Conservation (phyloP, 2,329 filamentous ascomycete species). For the Diplodia seriata region DNA sequence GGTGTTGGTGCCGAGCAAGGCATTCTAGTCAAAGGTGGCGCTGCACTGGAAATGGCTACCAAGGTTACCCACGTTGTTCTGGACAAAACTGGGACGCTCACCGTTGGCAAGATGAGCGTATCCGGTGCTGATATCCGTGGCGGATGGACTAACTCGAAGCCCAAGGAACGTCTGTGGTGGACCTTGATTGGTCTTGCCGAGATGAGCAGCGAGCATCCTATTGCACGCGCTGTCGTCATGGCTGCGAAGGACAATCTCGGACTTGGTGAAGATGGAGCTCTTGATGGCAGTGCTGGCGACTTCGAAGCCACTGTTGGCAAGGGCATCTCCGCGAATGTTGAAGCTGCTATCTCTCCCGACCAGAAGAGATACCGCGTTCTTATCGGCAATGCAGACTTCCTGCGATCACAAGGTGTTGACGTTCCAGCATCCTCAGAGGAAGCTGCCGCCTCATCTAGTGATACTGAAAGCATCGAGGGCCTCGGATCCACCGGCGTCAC, state of each 20-base stretch:
- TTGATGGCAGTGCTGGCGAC: slow-evolving; percentile 84
- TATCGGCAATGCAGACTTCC: slow-evolving; percentile 80
- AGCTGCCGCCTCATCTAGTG: slow-evolving; percentile 35
- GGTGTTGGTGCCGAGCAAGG: slow-evolving; percentile 94
- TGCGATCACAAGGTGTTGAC: slow-evolving; percentile 72
- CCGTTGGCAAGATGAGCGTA: slow-evolving; percentile 93
- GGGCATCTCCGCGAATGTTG: slow-evolving; percentile 81
- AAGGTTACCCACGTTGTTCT: slow-evolving; percentile 89
- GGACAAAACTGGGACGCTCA: slow-evolving; percentile 96
- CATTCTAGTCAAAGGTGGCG: slow-evolving; percentile 97
- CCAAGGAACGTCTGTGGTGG: slow-evolving; percentile 86
- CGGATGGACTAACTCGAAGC: slow-evolving; percentile 72
- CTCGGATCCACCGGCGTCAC: slow-evolving; percentile 73
- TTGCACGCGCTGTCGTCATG: slow-evolving; percentile 83
- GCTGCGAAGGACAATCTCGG: slow-evolving; percentile 79
- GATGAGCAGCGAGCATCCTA: slow-evolving; percentile 93
- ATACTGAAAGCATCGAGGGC: slow-evolving; percentile 39
- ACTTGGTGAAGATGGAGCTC: slow-evolving; percentile 71
- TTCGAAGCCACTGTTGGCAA: slow-evolving; percentile 85
- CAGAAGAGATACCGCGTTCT: slow-evolving; percentile 78
- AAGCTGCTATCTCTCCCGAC: slow-evolving; percentile 73
- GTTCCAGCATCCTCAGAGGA: slow-evolving; percentile 59
- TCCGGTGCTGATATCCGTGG: slow-evolving; percentile 71
- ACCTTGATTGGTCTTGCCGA: slow-evolving; percentile 93
- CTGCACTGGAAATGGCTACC: slow-evolving; percentile 86